These are phyloP conservation scores for Aotearoamyces nothofagi DNA, from an alignment of 2,329 filamentous ascomycete species.

Conservation along the genomic window DNA sequence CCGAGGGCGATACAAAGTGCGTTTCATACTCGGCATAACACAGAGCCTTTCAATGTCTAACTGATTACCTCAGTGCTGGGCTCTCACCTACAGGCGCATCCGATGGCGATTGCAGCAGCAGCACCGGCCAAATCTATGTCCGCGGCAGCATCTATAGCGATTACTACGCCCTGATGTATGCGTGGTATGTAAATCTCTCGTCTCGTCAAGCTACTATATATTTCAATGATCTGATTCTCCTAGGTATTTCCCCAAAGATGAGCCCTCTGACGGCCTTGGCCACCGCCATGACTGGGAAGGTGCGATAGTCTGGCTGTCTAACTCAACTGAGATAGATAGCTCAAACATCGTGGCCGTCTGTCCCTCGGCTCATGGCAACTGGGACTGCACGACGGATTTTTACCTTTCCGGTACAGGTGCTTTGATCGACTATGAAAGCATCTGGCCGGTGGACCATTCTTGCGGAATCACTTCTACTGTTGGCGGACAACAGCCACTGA, in stretches of 20 bases:
- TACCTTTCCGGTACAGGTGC: constrained; percentile 26
- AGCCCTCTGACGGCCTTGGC: constrained; percentile 23
- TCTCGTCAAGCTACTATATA: background rate
- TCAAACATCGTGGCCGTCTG: constrained; percentile 31
- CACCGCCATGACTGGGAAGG: constrained; percentile 42
- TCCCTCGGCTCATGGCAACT: constrained; percentile 33
- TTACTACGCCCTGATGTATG: constrained; percentile 33
- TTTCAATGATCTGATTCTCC: constrained; percentile 21
- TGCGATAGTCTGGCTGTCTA: constrained; percentile 33
- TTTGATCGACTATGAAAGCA: constrained; percentile 31
- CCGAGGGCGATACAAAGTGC: constrained; percentile 38
- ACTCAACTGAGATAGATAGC: constrained; percentile 15
- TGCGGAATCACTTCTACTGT: constrained; percentile 21
- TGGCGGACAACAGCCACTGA: constrained; percentile 24
- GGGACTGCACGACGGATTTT: constrained; percentile 26
- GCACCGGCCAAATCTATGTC: constrained; percentile 34
- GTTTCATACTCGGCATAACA: no score
- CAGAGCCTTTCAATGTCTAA: no score
- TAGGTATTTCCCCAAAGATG: constrained; percentile 33
- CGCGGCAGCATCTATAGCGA: constrained; percentile 25
- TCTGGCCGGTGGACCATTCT: constrained; percentile 29
- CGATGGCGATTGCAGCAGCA: constrained; percentile 24
- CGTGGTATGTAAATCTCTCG: constrained; percentile 26
- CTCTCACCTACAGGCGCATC: constrained; percentile 21
- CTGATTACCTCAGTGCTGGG: constrained; percentile 11